Evolutionary conservation across 176 grass and related monocot species (phyloP), one percentile per base, ranked within the genome.

Genomic region (Oryza meyeriana): DNA sequence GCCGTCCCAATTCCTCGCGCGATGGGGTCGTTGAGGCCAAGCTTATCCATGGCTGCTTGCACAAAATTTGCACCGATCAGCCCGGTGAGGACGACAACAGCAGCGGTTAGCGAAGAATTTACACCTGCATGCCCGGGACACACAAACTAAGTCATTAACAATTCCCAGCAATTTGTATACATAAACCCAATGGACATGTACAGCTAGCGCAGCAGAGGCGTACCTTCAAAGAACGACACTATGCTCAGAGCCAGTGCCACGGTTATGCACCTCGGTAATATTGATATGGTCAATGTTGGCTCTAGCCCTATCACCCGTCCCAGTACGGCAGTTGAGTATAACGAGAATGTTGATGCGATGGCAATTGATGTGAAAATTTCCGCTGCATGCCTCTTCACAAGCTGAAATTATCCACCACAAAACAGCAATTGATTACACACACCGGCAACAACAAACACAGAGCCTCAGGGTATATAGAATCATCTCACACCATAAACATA

Each of bases 291-390:
- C 5, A 99, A 59, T 32, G 79, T 87, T 67, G 96, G 90, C 52
- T 95, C 96, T 24, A 99, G 85, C 41, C 89, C 91, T 44, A 90
- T 29, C 6, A 93, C 33, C 55, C 93, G 90, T 5, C 96, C 96
- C 40, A 99, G 29, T 73, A 95, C 57, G 13, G 96, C 93, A n/a
- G 96, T 95, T 17, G 96, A 99, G 87, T 99, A 95, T 5, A 95
- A 33, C 14, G 96, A 99, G 91, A 99, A 99, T 4, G 83, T 69
- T 0, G 91, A 87, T 4, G 91, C 93, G 33, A 99, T 74, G 45
- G 92, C 90, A 13, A 99, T 86, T 30, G 96, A 95, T 79, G 91
- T 92, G 89, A 99, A 99, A 18, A 99, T 99, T 42, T 99, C 96
- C 32, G 91, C 85, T 9, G 93, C 96, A 12, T 99, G 96, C 38